A percentile compares a stretch with the other conserved stretches of the same genome.
Evolutionary conservation across 192 early-diverging fungal genomes (phyloP).

Genomic region (Podila clonocystis): DNA sequence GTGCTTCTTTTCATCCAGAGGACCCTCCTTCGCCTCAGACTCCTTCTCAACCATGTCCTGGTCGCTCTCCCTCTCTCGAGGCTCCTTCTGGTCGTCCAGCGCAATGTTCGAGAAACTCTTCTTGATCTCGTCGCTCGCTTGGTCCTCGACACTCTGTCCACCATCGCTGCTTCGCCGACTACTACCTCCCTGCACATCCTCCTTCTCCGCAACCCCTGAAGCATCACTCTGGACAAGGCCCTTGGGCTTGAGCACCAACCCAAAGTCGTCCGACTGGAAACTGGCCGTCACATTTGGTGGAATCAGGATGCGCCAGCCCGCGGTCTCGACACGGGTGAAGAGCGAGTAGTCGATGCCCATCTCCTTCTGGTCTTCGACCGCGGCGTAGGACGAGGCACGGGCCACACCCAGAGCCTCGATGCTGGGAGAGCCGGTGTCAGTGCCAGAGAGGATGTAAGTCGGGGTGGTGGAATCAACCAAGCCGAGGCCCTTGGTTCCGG

Average conservation of each 20-base stretch:
- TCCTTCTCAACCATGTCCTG: not conserved
- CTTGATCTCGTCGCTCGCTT: conserved; percentile 1
- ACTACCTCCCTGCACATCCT: not conserved
- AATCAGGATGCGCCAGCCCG: conserved; percentile 39
- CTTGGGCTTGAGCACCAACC: conserved; percentile 28
- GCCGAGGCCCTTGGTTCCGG: too few relatives aligned
- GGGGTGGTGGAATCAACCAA: not conserved
- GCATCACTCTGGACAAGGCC: not conserved
- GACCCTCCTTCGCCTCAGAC: not conserved
- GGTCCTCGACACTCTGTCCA: not conserved
- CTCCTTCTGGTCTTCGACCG: conserved; percentile 26
- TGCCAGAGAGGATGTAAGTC: too few relatives aligned
- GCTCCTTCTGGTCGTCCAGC: not conserved
- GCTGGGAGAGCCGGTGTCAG: not conserved
- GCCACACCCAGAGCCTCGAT: conserved; percentile 26
- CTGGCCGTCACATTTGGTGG: conserved; percentile 37
- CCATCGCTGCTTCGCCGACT: not conserved
- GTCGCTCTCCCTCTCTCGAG: not conserved
- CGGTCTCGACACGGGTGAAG: conserved; percentile 35
- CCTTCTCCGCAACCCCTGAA: not conserved
- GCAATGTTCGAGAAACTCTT: not conserved
- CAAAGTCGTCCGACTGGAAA: conserved; percentile 35
- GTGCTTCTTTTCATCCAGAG: not conserved
- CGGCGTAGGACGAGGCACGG: conserved; percentile 17
- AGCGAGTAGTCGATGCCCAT: conserved; percentile 31